phyloP scores from a whole-genome alignment of 2,329 filamentous ascomycete genomes.

The Clathrospora elynae region DNA sequence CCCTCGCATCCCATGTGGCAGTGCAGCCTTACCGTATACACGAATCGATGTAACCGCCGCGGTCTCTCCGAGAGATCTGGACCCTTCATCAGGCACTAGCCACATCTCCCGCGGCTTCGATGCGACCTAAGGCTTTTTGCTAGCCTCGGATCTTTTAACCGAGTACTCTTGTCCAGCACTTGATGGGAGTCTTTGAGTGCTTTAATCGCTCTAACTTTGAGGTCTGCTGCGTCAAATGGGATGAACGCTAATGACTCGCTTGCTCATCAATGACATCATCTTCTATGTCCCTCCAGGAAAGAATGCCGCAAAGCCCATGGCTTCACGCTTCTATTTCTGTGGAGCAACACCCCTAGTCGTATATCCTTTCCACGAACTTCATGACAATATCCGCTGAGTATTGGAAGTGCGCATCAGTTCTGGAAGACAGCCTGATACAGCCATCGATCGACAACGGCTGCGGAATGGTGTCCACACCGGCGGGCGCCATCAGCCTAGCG shows the following conservation, averaged over 20 bases:
- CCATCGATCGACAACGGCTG: constrained; percentile 30
- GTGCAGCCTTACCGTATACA: constrained; percentile 29
- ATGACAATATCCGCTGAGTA: constrained; percentile 18
- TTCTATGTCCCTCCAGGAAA: constrained; percentile 4
- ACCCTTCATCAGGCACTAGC: constrained; percentile 26
- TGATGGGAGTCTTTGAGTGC: neutral
- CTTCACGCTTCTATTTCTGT: constrained; percentile 31
- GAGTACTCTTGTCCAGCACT: neutral
- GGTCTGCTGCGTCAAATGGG: constrained; percentile 3
- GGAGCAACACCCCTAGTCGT: constrained; percentile 13
- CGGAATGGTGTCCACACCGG: constrained; percentile 18
- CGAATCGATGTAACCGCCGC: constrained; percentile 18
- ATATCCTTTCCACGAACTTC: constrained; percentile 19
- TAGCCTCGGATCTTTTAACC: constrained; percentile 1
- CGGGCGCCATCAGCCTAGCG: constrained; percentile 24
- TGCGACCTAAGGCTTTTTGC: constrained; percentile 8
- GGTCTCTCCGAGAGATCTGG: constrained; percentile 24
- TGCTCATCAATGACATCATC: constrained; percentile 34
- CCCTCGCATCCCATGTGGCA: constrained; percentile 18
- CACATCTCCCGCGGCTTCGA: constrained; percentile 23
- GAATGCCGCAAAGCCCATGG: constrained; percentile 17
- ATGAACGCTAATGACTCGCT: constrained; percentile 19
- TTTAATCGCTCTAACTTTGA: constrained; percentile 4
- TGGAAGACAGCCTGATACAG: constrained; percentile 21
- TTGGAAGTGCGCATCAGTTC: constrained; percentile 21